Evolutionary conservation across 2,329 filamentous ascomycete species (phyloP).

Genomic region (Trichoderma polysporum): DNA sequence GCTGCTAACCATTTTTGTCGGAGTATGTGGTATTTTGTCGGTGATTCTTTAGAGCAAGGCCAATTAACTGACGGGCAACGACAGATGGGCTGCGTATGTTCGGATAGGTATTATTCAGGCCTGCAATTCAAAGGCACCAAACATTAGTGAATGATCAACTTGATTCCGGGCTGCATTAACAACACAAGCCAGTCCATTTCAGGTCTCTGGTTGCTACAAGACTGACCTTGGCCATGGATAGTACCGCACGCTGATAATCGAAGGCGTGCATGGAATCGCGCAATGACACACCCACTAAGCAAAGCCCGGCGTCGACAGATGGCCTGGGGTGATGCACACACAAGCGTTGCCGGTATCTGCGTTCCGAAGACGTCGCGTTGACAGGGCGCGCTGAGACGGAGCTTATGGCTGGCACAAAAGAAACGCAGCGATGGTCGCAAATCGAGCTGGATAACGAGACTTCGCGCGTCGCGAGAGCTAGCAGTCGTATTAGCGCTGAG

Average conservation of each 20-base stretch:
- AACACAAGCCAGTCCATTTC: not conserved
- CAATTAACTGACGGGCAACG: not conserved
- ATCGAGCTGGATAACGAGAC: conserved; percentile 12
- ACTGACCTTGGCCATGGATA: conserved; percentile 11
- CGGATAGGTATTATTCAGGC: not conserved
- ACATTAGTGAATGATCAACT: not conserved
- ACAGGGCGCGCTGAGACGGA: not conserved
- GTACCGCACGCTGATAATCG: not conserved
- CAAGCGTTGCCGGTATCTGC: not conserved
- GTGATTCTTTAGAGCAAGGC: not conserved
- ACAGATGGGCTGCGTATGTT: not conserved
- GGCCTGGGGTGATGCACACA: not conserved
- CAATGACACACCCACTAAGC: conserved; percentile 12
- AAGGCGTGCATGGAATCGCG: conserved; percentile 21
- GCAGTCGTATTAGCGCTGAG: conserved; percentile 14
- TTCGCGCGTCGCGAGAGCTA: conserved; percentile 20
- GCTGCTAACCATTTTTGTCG: conserved; percentile 34
- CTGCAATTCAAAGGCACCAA: not conserved
- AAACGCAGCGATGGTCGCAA: conserved; percentile 16
- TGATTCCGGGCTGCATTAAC: not conserved
- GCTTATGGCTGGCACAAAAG: not conserved
- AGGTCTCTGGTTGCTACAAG: not conserved
- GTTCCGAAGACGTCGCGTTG: conserved; percentile 1
- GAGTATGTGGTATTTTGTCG: not conserved
- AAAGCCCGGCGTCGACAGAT: not conserved